Conservation (phyloP, 2,329 filamentous ascomycete genomes). For the Trichoderma cornu-damae region DNA sequence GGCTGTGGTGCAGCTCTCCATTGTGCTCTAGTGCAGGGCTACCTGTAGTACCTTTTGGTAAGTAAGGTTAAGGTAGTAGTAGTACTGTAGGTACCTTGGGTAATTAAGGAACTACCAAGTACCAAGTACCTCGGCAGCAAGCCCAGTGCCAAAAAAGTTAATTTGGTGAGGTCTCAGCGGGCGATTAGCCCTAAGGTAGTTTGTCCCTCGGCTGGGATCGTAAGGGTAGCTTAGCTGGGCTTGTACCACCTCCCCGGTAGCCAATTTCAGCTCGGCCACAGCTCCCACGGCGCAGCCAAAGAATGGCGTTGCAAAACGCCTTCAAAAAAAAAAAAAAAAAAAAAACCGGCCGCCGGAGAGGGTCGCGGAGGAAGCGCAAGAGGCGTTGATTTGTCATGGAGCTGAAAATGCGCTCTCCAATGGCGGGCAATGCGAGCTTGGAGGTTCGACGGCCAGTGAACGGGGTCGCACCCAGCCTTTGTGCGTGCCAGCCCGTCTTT, state of each 20-base stretch:
- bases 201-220: conserved; percentile 1
- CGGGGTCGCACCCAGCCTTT: not conserved
- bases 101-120: no score
- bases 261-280: not conserved
- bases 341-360: not conserved
- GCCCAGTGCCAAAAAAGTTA: no score
- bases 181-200: conserved; percentile 17
- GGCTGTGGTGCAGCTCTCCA: no score
- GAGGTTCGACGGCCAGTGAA: not conserved
- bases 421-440: not conserved
- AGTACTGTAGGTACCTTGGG: no score
- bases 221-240: no score
- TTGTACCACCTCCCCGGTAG: conserved; percentile 16
- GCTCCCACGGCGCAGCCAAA: not conserved
- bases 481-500: not conserved
- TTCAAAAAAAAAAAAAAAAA: no score
- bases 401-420: not conserved
- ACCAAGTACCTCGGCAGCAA: no score
- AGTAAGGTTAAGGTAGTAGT: no score
- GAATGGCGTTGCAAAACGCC: no score
- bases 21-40: no score
- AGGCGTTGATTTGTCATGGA: not conserved
- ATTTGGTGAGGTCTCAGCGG: conserved; percentile 2
- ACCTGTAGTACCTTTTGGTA: no score
- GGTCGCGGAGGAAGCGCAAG: not conserved